Percentiles rank a stretch among this genome's conserved stretches.
phyloP scores from a whole-genome alignment of 148 eudicot genomes.

The Dianthus caryophyllus region DNA sequence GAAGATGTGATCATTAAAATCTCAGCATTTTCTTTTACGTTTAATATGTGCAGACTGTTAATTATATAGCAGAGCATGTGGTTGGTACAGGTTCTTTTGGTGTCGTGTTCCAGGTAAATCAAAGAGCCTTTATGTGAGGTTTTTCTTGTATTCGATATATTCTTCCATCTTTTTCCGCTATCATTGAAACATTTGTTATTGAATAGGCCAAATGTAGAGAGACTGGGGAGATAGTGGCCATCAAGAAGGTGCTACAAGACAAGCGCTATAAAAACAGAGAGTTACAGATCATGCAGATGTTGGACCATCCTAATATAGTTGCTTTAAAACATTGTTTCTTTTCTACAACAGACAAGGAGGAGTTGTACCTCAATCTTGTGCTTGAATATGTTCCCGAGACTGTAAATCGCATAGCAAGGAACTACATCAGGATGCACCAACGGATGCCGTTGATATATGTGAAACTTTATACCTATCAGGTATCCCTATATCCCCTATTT shows the following conservation, averaged over 20 bases:
- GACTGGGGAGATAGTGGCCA: constrained; percentile 97
- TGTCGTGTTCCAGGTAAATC: constrained; percentile 82
- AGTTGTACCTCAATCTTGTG: constrained; percentile 93
- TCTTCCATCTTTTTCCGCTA: constrained; percentile 9
- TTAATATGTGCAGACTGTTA: constrained; percentile 52
- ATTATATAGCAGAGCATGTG: constrained; percentile 94
- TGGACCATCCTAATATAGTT: constrained; percentile 98
- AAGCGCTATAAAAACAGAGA: constrained; percentile 99
- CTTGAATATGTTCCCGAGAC: constrained; percentile 98
- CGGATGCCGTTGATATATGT: constrained; percentile 89
- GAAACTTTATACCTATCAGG: constrained; percentile 96
- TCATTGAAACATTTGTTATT: constrained; percentile 11
- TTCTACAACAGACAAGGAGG: constrained; percentile 90
- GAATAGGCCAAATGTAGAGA: constrained; percentile 95
- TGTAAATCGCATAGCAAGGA: constrained; percentile 85
- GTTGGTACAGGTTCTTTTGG: constrained; percentile 99
- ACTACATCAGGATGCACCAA: constrained; percentile 86
- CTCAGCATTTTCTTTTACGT: constrained; percentile 17
- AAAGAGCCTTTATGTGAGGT: not conserved
- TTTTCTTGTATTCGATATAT: not conserved
- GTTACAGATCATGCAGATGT: constrained; percentile 96
- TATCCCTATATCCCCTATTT: constrained; percentile 13
- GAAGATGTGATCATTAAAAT: constrained; percentile 6
- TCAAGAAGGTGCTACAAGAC: constrained; percentile 98
- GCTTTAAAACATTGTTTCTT: constrained; percentile 92